phyloP scores from a whole-genome alignment of 2,329 filamentous ascomycete genomes.

The Colletotrichum brevisporum region DNA sequence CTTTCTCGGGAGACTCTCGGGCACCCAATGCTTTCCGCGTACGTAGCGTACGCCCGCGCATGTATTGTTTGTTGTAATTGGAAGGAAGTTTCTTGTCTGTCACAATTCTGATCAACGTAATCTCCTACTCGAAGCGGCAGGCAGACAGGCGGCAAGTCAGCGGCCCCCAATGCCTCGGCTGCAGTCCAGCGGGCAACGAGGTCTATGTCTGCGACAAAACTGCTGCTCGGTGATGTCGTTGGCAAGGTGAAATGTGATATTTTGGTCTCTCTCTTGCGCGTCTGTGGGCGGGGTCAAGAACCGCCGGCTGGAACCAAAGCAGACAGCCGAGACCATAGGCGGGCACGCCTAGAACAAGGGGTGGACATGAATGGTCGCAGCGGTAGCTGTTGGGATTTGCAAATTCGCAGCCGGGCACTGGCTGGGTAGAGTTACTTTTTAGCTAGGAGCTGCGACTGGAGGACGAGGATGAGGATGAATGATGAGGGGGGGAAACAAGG shows the following conservation, averaged over 20 bases:
- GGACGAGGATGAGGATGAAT: constrained; percentile 2
- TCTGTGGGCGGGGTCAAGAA: neutral
- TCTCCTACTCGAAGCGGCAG: constrained; percentile 16
- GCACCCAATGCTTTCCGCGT: too few species aligned
- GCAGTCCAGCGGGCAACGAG: neutral
- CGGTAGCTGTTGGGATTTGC: constrained; percentile 15
- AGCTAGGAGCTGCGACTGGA: constrained; percentile 9
- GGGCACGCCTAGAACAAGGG: neutral
- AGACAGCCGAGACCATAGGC: too few species aligned
- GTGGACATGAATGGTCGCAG: neutral
- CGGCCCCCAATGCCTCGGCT: neutral
- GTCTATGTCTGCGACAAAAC: neutral
- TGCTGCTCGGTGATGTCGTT: constrained; percentile 14
- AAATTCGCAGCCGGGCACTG: neutral
- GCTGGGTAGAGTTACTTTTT: neutral
- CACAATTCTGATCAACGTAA: constrained; percentile 12
- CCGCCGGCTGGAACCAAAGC: too few species aligned
- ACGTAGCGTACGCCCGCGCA: neutral
- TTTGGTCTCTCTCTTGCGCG: neutral
- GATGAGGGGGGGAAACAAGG: constrained; percentile 8
- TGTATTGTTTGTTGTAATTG: neutral
- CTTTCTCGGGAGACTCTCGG: too few species aligned
- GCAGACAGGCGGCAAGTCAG: neutral
- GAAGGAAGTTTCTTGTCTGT: neutral
- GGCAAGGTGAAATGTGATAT: constrained; percentile 13